Conservation (phyloP, 2,329 filamentous ascomycete genomes). For the Polytolypa hystricis region DNA sequence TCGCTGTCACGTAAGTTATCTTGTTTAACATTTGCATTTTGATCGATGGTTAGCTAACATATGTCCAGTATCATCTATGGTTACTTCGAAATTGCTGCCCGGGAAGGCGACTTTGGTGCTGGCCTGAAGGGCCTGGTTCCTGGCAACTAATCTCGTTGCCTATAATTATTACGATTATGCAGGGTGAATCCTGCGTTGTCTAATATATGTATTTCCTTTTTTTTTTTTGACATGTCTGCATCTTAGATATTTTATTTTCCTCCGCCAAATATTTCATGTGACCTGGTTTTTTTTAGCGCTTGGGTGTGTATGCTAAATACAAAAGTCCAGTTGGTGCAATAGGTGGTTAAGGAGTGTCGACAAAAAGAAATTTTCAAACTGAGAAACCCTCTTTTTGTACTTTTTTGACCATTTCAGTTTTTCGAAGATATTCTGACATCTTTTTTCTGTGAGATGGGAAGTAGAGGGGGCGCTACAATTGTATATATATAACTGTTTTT, state of each 20-base stretch:
- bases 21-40: slow-evolving; percentile 1
- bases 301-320: too few species aligned
- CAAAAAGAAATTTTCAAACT: too few species aligned
- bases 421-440: too few species aligned
- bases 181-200: background rate
- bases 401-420: too few species aligned
- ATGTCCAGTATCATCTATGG: slow-evolving; percentile 82
- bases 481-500: too few species aligned
- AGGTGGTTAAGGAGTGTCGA: too few species aligned
- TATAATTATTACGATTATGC: slow-evolving; percentile 3
- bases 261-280: slow-evolving; percentile 2
- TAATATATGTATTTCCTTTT: slow-evolving; percentile 2
- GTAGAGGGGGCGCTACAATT: too few species aligned
- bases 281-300: too few species aligned
- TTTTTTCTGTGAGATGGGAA: too few species aligned
- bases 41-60: slow-evolving; percentile 19
- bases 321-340: too few species aligned
- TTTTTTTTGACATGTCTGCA: background rate
- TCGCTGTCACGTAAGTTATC: slow-evolving; percentile 86
- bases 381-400: too few species aligned
- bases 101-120: slow-evolving; percentile 80
- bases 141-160: slow-evolving; percentile 27
- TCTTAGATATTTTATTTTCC: slow-evolving; percentile 2
- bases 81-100: slow-evolving; percentile 98
- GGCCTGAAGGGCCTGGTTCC: slow-evolving; percentile 59